Conservation (phyloP, 2,329 filamentous ascomycete species). For the Diaporthe sp. region DNA sequence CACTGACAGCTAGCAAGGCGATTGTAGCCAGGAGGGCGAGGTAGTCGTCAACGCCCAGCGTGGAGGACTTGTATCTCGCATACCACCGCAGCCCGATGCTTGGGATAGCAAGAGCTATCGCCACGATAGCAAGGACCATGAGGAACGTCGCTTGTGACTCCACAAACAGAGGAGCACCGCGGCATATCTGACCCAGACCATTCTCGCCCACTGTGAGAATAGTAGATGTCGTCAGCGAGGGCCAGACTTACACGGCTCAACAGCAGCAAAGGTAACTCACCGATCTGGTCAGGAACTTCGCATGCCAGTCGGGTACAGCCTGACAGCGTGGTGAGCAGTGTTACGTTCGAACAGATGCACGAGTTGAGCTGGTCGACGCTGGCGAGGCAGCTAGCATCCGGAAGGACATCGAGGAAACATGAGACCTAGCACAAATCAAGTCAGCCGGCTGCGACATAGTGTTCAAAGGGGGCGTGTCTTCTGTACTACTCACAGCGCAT, state of each 20-base stretch:
- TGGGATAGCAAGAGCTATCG: constrained; percentile 21
- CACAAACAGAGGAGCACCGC: constrained; percentile 7
- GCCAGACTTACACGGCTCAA: neutral
- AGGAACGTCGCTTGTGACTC: constrained; percentile 27
- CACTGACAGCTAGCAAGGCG: constrained; percentile 2
- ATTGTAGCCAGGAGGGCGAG: constrained; percentile 27
- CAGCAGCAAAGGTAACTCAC: neutral
- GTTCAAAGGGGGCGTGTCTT: neutral
- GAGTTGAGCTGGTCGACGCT: constrained; percentile 28
- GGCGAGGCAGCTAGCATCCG: constrained; percentile 8
- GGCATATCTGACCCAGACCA: constrained; percentile 3
- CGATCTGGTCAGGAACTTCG: constrained; percentile 22
- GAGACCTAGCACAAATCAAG: neutral
- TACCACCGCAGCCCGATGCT: constrained; percentile 31
- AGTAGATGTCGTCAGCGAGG: neutral
- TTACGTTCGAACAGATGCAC: constrained; percentile 28
- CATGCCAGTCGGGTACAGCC: constrained; percentile 30
- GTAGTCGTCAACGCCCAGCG: constrained; percentile 35
- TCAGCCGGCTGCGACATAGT: neutral
- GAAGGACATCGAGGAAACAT: constrained; percentile 19
- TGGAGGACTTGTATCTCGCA: constrained; percentile 28
- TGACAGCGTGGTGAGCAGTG: constrained; percentile 26
- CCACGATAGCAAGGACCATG: constrained; percentile 14
- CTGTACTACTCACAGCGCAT: constrained; percentile 27
- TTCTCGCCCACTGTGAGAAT: constrained; percentile 1